Evolutionary conservation across 2,329 filamentous ascomycete genomes (phyloP).

Genomic region (Fusarium sp.): DNA sequence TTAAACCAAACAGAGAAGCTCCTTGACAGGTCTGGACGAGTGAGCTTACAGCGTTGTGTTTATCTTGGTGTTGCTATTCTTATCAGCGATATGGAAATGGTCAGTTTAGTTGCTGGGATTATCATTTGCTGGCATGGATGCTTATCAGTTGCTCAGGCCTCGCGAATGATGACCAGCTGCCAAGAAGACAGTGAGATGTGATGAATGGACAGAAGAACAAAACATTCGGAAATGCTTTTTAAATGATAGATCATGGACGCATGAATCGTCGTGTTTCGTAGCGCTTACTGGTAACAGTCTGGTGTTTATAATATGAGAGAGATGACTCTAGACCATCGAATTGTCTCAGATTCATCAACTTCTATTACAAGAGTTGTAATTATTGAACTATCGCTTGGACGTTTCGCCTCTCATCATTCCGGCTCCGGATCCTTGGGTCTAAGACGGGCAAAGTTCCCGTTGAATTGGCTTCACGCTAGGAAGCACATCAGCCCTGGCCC

Average conservation of each 20-base stretch:
- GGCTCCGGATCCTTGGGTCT: constrained; percentile 6
- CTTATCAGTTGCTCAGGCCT: constrained; percentile 42
- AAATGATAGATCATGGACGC: constrained; percentile 18
- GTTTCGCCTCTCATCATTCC: neutral
- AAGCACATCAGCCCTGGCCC: constrained; percentile 21
- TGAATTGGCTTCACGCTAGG: constrained; percentile 28
- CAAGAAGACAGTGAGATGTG: constrained; percentile 8
- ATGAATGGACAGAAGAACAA: constrained; percentile 4
- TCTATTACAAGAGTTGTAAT: neutral
- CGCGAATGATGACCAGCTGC: constrained; percentile 10
- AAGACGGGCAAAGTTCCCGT: constrained; percentile 8
- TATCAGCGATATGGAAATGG: constrained; percentile 36
- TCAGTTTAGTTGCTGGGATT: constrained; percentile 9
- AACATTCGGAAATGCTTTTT: neutral
- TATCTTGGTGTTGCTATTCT: constrained; percentile 18
- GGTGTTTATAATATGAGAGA: neutral
- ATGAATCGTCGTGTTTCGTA: constrained; percentile 4
- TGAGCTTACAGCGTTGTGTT: constrained; percentile 5
- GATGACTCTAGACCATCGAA: neutral
- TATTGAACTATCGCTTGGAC: neutral
- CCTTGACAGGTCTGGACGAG: constrained; percentile 6
- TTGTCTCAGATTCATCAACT: neutral
- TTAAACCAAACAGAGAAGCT: constrained; percentile 20
- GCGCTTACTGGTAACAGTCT: neutral
- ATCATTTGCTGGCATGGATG: constrained; percentile 38